phyloP scores from a whole-genome alignment of 805 yeast genomes.

The Hanseniaspora lachancei region DNA sequence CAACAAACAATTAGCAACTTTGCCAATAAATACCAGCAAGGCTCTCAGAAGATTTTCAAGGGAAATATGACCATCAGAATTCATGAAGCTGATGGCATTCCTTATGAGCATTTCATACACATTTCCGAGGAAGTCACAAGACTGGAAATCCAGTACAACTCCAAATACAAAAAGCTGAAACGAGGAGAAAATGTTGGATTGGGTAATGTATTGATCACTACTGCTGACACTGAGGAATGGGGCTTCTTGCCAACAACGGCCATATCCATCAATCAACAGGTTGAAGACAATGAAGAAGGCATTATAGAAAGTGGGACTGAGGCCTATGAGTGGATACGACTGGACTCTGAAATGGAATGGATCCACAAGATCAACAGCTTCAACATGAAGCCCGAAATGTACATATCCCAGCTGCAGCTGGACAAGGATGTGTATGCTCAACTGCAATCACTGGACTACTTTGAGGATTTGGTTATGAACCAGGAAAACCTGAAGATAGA shows the following conservation, averaged over 20 bases:
- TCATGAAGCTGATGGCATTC: slow-evolving; percentile 97
- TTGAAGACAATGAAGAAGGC: slow-evolving; percentile 21
- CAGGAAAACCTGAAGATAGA: slow-evolving; percentile 7
- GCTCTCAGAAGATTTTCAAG: slow-evolving; percentile 37
- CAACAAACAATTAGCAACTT: neutral
- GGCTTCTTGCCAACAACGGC: neutral
- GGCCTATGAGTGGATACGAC: slow-evolving; percentile 94
- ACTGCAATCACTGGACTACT: slow-evolving; percentile 63
- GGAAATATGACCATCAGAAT: slow-evolving; percentile 96
- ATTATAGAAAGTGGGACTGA: slow-evolving; percentile 33
- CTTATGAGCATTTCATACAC: slow-evolving; percentile 93
- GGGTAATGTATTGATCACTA: slow-evolving; percentile 24
- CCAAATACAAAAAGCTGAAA: slow-evolving; percentile 74
- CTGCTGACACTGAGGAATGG: slow-evolving; percentile 21
- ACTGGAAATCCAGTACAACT: slow-evolving; percentile 86
- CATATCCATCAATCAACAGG: slow-evolving; percentile 1
- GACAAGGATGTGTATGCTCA: slow-evolving; percentile 97
- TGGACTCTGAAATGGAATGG: slow-evolving; percentile 98
- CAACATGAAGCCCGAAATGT: slow-evolving; percentile 91
- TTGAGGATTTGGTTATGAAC: slow-evolving; percentile 34
- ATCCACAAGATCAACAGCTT: slow-evolving; percentile 57
- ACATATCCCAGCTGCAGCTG: slow-evolving; percentile 79
- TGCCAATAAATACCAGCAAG: neutral
- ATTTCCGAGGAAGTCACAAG: slow-evolving; percentile 73
- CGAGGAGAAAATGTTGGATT: slow-evolving; percentile 28